A percentile compares a stretch with the other conserved stretches of the same genome.
Evolutionary conservation across 2,329 filamentous ascomycete species (phyloP).

Genomic region (Magnaporthiopsis rhizophila): DNA sequence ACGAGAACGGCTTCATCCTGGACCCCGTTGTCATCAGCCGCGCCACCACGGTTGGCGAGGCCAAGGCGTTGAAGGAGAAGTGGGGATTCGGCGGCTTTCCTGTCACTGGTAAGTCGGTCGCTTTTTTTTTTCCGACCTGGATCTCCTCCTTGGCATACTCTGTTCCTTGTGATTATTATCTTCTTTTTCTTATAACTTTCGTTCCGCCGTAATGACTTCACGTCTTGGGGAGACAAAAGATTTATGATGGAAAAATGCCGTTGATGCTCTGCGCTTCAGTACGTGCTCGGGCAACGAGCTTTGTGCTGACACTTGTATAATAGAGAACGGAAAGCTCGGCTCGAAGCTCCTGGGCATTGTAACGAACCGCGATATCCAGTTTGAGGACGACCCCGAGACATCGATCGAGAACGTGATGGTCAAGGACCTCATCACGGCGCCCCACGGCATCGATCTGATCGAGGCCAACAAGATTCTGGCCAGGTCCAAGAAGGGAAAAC

Average conservation of each 20-base stretch:
- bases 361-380: slow-evolving; percentile 96
- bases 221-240: slow-evolving; percentile 72
- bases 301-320: slow-evolving; percentile 27
- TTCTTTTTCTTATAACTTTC: slow-evolving; percentile 88
- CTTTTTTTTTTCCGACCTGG: slow-evolving; percentile 8
- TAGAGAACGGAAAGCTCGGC: slow-evolving; percentile 85
- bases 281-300: neutral
- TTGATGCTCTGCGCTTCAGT: slow-evolving; percentile 5
- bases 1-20: slow-evolving; percentile 97
- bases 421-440: slow-evolving; percentile 83
- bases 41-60: slow-evolving; percentile 82
- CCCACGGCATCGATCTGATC: slow-evolving; percentile 68
- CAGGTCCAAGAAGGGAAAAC: slow-evolving; percentile 96
- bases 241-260: slow-evolving; percentile 31
- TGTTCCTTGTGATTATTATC: slow-evolving; percentile 66
- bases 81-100: slow-evolving; percentile 99
- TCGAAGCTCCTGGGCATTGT: slow-evolving; percentile 97
- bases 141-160: slow-evolving; percentile 9
- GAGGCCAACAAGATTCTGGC: slow-evolving; percentile 92
- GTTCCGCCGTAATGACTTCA: slow-evolving; percentile 94
- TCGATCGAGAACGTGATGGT: slow-evolving; percentile 90
- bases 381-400: slow-evolving; percentile 67
- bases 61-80: slow-evolving; percentile 87
- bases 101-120: slow-evolving; percentile 75
- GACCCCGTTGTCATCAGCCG: slow-evolving; percentile 90